Evolutionary conservation across 768 basidiomycete species (phyloP).

Genomic region (Suillus bovinus): DNA sequence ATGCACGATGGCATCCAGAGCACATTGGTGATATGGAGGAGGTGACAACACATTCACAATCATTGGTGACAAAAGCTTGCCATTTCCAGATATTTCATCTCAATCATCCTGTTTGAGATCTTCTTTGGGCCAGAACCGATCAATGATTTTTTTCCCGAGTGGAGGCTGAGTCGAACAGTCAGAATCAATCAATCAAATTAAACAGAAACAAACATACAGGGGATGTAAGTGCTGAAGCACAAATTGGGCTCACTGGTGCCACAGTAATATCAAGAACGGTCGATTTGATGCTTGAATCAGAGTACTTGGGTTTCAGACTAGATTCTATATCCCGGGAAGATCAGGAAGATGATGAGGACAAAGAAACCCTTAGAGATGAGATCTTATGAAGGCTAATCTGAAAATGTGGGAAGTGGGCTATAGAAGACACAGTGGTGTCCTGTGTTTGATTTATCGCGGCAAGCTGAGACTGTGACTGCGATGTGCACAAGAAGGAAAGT

Average conservation of each 20-base stretch:
- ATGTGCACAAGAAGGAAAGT: slow-evolving; percentile 28
- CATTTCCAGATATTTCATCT: too few species aligned
- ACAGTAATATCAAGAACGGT: background rate
- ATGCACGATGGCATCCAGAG: slow-evolving; percentile 7
- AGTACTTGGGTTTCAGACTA: background rate
- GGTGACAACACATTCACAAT: slow-evolving; percentile 22
- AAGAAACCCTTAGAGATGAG: slow-evolving; percentile 40
- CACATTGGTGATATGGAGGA: slow-evolving; percentile 25
- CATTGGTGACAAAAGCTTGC: slow-evolving; percentile 17
- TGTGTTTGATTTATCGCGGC: slow-evolving; percentile 40
- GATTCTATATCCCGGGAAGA: too few species aligned
- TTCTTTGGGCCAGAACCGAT: too few species aligned
- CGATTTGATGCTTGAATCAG: background rate
- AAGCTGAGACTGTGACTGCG: slow-evolving; percentile 17
- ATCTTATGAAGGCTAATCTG: slow-evolving; percentile 68
- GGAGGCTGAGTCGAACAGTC: too few species aligned
- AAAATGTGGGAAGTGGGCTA: slow-evolving; percentile 71
- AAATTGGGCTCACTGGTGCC: background rate
- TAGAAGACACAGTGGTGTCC: slow-evolving; percentile 53
- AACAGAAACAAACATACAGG: too few species aligned
- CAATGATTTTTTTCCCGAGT: too few species aligned
- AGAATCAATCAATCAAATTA: too few species aligned
- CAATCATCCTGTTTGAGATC: too few species aligned
- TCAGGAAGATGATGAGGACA: background rate
- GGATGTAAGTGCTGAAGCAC: background rate